Conservation (phyloP, 371 early-diverging fungal species). For the Syncephalastrum racemosum region DNA sequence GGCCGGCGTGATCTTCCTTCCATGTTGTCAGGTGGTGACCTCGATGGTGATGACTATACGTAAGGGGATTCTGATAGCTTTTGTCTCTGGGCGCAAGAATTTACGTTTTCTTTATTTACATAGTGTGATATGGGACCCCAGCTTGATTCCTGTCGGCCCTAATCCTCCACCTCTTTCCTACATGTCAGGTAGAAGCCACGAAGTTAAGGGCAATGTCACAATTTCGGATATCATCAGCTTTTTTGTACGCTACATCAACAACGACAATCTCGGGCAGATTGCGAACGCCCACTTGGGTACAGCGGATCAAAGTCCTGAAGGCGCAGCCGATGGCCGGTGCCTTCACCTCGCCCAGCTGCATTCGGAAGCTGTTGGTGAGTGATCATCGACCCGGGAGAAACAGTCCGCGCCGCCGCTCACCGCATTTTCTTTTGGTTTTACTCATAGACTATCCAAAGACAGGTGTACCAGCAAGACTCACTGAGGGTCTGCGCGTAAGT, state of each 20-base stretch:
- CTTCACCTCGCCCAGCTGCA: constrained; percentile 67
- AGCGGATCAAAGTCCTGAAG: constrained; percentile 53
- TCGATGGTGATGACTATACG: constrained; percentile 84
- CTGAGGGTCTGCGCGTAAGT: constrained; percentile 41
- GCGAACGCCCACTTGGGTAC: constrained; percentile 72
- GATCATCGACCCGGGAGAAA: neutral
- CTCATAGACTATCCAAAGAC: constrained; percentile 48
- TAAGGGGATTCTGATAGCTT: constrained; percentile 16
- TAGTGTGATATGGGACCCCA: constrained; percentile 70
- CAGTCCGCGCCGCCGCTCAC: constrained; percentile 4
- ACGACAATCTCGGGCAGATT: constrained; percentile 76
- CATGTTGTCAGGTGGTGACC: constrained; percentile 82
- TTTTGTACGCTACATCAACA: constrained; percentile 71
- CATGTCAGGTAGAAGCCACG: constrained; percentile 28
- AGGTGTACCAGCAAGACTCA: constrained; percentile 42
- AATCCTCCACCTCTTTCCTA: constrained; percentile 15
- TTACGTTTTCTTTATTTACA: neutral
- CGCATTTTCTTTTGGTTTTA: neutral
- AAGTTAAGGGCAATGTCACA: constrained; percentile 35
- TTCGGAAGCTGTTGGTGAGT: constrained; percentile 44
- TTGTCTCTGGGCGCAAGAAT: neutral
- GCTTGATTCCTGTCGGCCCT: constrained; percentile 50
- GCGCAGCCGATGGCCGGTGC: constrained; percentile 53
- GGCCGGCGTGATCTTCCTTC: constrained; percentile 78
- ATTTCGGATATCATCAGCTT: constrained; percentile 62